A percentile compares a stretch with the other conserved stretches of the same genome.
These are phyloP conservation scores for Isabelozyma rhagii DNA, from an alignment of 805 yeast genomes.

Conservation along the genomic window DNA sequence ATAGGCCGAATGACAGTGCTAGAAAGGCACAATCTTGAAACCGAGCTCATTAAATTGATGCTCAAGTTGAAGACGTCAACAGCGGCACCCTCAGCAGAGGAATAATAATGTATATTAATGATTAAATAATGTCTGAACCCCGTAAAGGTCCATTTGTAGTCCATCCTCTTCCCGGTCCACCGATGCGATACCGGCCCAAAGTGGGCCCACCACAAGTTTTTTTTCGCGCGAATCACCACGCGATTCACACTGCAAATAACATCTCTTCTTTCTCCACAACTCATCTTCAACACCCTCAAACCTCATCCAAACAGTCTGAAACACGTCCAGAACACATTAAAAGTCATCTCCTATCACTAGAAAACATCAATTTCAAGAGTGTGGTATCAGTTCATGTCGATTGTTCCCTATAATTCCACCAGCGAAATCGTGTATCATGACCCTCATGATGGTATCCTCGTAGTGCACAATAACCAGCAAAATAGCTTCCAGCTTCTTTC, in stretches of 20 bases:
- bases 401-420: conserved; percentile 33
- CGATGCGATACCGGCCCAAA: background rate
- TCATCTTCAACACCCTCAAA: too few species aligned
- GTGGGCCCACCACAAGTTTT: too few species aligned
- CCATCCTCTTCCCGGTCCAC: background rate
- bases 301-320: too few species aligned
- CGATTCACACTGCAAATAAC: too few species aligned
- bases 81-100: background rate
- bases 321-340: too few species aligned
- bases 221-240: too few species aligned
- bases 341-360: background rate
- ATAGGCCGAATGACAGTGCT: conserved; percentile 11
- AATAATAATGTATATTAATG: background rate
- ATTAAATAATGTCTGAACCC: background rate
- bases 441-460: conserved; percentile 30
- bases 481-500: conserved; percentile 26
- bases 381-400: conserved; percentile 24
- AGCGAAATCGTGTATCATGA: conserved; percentile 33
- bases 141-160: background rate
- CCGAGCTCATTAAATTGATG: conserved; percentile 30
- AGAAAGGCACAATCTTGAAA: conserved; percentile 27
- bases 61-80: conserved; percentile 16
- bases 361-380: background rate
- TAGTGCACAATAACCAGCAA: conserved; percentile 29
- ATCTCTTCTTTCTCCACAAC: too few species aligned